Percentiles rank a stretch among this genome's conserved stretches.
Evolutionary conservation across 2,329 filamentous ascomycete species (phyloP).

Genomic region (Dactylonectria macrodidyma): DNA sequence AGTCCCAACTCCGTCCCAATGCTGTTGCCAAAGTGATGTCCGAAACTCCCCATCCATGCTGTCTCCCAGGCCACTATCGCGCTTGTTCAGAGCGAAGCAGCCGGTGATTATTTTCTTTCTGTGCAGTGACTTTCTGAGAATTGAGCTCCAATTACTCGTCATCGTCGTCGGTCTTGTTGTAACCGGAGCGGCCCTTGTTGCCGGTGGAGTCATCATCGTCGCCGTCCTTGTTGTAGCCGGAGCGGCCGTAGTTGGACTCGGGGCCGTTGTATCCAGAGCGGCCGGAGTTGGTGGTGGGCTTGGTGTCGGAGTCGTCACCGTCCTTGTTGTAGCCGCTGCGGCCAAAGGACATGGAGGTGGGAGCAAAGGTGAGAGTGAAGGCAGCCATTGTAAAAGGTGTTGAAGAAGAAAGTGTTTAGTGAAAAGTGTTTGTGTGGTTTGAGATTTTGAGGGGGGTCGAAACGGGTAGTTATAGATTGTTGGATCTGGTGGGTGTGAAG

Average conservation of each 20-base stretch:
- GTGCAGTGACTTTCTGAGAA: not conserved
- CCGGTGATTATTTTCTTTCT: not conserved
- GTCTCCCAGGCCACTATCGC: not conserved
- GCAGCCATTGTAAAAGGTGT: slow-evolving; percentile 48
- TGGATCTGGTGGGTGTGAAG: slow-evolving; percentile 13
- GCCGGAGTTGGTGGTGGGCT: slow-evolving; percentile 52
- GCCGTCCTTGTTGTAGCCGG: slow-evolving; percentile 44
- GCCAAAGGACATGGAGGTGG: slow-evolving; percentile 44
- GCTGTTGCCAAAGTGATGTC: slow-evolving; percentile 27
- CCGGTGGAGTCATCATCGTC: slow-evolving; percentile 51
- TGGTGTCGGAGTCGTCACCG: slow-evolving; percentile 46
- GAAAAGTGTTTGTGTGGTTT: slow-evolving; percentile 11
- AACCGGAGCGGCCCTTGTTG: slow-evolving; percentile 60
- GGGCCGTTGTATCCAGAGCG: slow-evolving; percentile 62
- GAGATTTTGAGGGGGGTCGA: not conserved
- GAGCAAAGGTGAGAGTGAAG: slow-evolving; percentile 45
- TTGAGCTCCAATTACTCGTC: slow-evolving; percentile 42
- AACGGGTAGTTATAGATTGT: slow-evolving; percentile 4
- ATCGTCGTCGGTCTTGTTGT: slow-evolving; percentile 58
- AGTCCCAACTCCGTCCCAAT: slow-evolving; percentile 38
- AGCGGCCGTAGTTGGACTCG: slow-evolving; percentile 49
- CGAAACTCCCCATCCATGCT: slow-evolving; percentile 43
- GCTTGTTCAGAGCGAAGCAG: not conserved
- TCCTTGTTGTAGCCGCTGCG: slow-evolving; percentile 44
- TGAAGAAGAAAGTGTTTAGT: slow-evolving; percentile 20